Percentiles rank a stretch among this genome's conserved stretches.
These are phyloP conservation scores for Claviceps africana DNA, from an alignment of 2,329 filamentous ascomycete genomes.

Conservation along the genomic window DNA sequence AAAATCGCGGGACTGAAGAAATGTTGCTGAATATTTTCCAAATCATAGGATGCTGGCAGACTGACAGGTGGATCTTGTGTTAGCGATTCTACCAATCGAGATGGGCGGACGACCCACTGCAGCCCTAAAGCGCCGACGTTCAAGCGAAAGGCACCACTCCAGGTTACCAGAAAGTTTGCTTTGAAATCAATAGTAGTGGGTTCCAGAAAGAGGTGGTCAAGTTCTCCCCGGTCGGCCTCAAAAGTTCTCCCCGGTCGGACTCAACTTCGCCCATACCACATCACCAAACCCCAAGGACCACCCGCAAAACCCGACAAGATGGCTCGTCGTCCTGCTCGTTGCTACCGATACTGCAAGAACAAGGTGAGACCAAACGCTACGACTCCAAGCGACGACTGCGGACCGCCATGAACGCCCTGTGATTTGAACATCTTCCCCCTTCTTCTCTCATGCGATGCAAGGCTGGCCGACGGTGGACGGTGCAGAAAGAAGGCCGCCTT, in stretches of 20 bases:
- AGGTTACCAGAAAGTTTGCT: slow-evolving; percentile 28
- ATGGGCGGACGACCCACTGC: neutral
- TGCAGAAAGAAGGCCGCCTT: neutral
- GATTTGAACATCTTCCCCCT: neutral
- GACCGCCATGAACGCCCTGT: neutral
- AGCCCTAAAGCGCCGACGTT: slow-evolving; percentile 29
- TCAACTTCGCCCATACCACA: slow-evolving; percentile 22
- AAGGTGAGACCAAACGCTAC: slow-evolving; percentile 53
- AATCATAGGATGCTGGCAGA: neutral
- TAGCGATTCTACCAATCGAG: neutral
- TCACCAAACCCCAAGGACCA: slow-evolving; percentile 17
- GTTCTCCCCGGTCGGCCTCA: slow-evolving; percentile 15
- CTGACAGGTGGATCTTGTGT: neutral
- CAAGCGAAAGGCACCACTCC: slow-evolving; percentile 20
- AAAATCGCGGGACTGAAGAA: neutral
- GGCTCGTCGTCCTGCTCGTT: slow-evolving; percentile 98
- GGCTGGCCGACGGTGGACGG: neutral
- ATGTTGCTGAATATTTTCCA: neutral
- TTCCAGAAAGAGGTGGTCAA: slow-evolving; percentile 16
- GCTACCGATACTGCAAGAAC: slow-evolving; percentile 99
- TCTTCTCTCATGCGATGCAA: neutral
- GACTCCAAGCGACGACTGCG: slow-evolving; percentile 2
- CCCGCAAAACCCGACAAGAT: slow-evolving; percentile 62
- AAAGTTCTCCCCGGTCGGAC: slow-evolving; percentile 14
- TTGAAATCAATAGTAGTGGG: slow-evolving; percentile 38